phyloP scores from a whole-genome alignment of 1,139 yeast genomes.

The Debaryomycetaceae sp. region DNA sequence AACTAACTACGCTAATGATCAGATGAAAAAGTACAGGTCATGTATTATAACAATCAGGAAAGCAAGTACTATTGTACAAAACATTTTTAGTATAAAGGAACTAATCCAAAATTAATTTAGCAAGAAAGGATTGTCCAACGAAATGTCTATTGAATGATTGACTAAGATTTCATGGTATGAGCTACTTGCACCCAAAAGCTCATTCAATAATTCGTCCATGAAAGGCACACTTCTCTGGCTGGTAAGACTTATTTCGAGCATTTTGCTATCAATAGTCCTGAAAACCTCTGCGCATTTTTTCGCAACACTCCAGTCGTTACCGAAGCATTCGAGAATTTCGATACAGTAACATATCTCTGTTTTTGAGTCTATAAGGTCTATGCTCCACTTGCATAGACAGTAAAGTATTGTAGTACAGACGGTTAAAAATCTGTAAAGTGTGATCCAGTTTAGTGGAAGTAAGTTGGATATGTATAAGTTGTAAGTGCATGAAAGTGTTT shows the following conservation, averaged over 20 bases:
- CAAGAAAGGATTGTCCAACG: conserved; percentile 6
- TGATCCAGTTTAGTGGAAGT: conserved; percentile 49
- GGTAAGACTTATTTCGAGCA: conserved; percentile 34
- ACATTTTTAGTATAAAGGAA: neutral
- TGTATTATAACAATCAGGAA: neutral
- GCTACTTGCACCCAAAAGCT: conserved; percentile 39
- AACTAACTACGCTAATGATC: neutral
- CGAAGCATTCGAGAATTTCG: conserved; percentile 43
- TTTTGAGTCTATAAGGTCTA: conserved; percentile 41
- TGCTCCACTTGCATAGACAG: conserved; percentile 43
- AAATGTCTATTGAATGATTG: conserved; percentile 39
- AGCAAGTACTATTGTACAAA: neutral
- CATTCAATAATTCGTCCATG: conserved; percentile 36
- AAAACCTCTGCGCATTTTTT: conserved; percentile 41
- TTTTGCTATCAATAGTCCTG: conserved; percentile 35
- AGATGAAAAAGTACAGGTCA: neutral
- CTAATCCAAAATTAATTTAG: too few species aligned
- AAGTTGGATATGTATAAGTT: conserved; percentile 37
- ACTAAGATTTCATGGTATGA: conserved; percentile 43
- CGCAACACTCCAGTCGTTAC: conserved; percentile 46
- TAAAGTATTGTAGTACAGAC: conserved; percentile 43
- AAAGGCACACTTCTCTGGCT: conserved; percentile 21
- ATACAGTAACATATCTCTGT: conserved; percentile 42
- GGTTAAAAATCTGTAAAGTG: conserved; percentile 41
- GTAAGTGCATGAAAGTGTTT: conserved; percentile 39